Conservation (phyloP, 2,329 filamentous ascomycete species). For the Penicillium sp. region DNA sequence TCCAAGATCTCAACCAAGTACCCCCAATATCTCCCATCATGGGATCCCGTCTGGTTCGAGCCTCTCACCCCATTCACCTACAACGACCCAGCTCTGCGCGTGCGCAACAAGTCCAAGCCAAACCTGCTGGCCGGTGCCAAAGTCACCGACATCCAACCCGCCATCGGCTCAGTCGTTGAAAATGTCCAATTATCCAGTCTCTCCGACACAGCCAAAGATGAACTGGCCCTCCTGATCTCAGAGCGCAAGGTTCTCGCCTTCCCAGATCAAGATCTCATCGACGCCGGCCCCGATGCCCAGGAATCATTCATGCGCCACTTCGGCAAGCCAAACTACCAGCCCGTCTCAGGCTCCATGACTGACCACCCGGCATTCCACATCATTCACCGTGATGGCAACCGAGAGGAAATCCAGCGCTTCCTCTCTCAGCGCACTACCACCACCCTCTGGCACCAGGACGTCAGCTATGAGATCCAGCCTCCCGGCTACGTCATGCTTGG, state of each 20-base stretch:
- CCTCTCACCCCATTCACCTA: conserved; percentile 48
- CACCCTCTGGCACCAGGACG: conserved; percentile 53
- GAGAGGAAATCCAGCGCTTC: conserved; percentile 46
- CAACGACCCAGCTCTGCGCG: conserved; percentile 49
- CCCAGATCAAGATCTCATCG: conserved; percentile 53
- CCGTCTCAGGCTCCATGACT: conserved; percentile 44
- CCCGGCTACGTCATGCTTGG: conserved; percentile 52
- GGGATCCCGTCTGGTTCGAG: conserved; percentile 51
- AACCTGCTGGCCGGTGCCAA: conserved; percentile 37
- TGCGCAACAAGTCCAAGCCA: conserved; percentile 41
- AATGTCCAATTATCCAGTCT: conserved; percentile 52
- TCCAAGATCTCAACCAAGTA: conserved; percentile 43
- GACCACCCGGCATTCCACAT: conserved; percentile 49
- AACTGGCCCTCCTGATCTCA: conserved; percentile 66
- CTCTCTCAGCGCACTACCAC: conserved; percentile 47
- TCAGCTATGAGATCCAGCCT: conserved; percentile 52
- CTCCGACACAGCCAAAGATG: conserved; percentile 51
- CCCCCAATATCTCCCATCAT: conserved; percentile 49
- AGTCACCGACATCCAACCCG: conserved; percentile 44
- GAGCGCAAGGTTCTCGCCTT: conserved; percentile 61
- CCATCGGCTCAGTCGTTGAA: conserved; percentile 44
- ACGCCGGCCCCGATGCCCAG: conserved; percentile 45
- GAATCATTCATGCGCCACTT: conserved; percentile 49
- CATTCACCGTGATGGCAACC: conserved; percentile 48
- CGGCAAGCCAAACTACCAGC: conserved; percentile 49